phyloP scores from a whole-genome alignment of 495 filamentous ascomycete genomes.

The Neurospora sp. region DNA sequence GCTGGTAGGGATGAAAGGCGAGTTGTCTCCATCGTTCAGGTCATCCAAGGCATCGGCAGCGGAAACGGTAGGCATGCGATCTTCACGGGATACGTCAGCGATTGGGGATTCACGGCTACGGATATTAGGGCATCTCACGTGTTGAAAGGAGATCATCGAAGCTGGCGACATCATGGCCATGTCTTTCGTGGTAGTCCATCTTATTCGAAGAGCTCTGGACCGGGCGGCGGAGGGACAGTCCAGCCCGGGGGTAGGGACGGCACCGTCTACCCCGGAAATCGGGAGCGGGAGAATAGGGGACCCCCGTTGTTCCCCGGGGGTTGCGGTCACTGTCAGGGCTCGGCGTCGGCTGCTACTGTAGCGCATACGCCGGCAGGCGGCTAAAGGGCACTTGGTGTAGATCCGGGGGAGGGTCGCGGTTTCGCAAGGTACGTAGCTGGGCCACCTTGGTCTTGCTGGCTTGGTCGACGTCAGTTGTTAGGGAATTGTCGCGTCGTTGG shows the following conservation, averaged over 20 bases:
- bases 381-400: background rate
- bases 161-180: conserved; percentile 36
- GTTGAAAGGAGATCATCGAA: conserved; percentile 31
- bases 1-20: conserved; percentile 54
- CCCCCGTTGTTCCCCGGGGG: background rate
- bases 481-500: background rate
- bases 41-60: conserved; percentile 74
- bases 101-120: background rate
- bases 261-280: background rate
- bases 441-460: background rate
- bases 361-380: background rate
- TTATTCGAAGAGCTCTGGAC: background rate
- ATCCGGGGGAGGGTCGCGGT: background rate
- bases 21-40: conserved; percentile 31
- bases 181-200: conserved; percentile 36
- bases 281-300: background rate
- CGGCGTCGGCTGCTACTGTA: background rate
- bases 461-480: background rate
- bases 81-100: conserved; percentile 29
- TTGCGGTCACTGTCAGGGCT: background rate
- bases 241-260: background rate
- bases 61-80: conserved; percentile 77
- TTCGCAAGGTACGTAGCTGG: background rate
- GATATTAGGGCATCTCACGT: conserved; percentile 15
- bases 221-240: background rate